Conservation (phyloP, 2,329 filamentous ascomycete genomes). For the Leptodontidium sp. region DNA sequence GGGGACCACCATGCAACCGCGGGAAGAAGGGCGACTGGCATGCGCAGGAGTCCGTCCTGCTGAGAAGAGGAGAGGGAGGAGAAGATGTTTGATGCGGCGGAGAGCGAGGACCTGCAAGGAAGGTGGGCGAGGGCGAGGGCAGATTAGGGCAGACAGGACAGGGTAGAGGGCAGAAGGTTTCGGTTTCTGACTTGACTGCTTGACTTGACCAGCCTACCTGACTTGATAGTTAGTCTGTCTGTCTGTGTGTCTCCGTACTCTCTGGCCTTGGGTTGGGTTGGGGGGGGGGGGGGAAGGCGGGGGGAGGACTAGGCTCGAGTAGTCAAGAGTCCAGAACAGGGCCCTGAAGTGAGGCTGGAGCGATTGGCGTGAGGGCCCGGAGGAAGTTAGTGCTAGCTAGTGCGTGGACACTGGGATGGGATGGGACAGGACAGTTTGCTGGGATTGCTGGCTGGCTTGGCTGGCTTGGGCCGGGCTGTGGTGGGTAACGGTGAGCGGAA, state of each 20-base stretch:
- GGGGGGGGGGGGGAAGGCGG: no score
- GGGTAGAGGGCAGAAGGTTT: not conserved
- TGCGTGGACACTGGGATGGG: not conserved
- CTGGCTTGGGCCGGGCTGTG: not conserved
- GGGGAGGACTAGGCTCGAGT: no score
- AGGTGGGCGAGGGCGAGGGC: conserved; percentile 13
- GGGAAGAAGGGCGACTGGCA: conserved; percentile 5
- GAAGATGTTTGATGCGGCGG: not conserved
- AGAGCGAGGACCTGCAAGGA: conserved; percentile 1
- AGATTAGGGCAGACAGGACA: conserved; percentile 2
- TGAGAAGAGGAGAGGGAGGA: not conserved
- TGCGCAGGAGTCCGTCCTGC: not conserved
- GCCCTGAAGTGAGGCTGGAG: conserved; percentile 1
- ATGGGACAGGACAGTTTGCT: conserved; percentile 6
- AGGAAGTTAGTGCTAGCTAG: conserved; percentile 6
- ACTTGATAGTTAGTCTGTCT: no score
- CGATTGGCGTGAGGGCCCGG: conserved; percentile 7
- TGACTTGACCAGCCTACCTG: no score
- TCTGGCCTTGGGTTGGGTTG: no score
- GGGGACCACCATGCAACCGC: conserved; percentile 26
- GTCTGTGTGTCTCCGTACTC: no score
- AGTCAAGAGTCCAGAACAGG: not conserved
- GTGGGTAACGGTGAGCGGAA: conserved; percentile 1
- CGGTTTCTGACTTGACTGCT: no score
- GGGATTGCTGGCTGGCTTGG: conserved; percentile 3